Evolutionary conservation across 2,329 filamentous ascomycete genomes (phyloP).

Genomic region (Exophiala oligosperma): DNA sequence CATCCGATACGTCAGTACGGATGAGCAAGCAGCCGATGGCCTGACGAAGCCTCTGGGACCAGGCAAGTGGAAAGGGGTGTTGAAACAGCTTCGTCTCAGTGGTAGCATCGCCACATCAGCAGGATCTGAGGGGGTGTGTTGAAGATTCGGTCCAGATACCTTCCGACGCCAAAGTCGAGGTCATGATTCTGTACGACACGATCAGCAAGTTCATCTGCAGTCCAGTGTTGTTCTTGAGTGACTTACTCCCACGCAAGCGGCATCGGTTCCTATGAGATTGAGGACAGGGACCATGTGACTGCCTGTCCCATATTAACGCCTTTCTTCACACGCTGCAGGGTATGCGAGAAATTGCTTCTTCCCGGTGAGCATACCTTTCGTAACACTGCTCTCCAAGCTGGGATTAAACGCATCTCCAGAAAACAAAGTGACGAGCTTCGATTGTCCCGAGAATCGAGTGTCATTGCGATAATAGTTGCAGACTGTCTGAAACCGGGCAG

Average conservation of each 20-base stretch:
- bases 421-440: conserved; percentile 74
- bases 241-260: conserved; percentile 78
- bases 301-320: conserved; percentile 4
- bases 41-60: too few species aligned
- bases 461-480: conserved; percentile 71
- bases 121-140: too few species aligned
- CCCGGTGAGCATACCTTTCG: conserved; percentile 61
- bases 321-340: too few species aligned
- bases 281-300: conserved; percentile 85
- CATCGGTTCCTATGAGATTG: conserved; percentile 74
- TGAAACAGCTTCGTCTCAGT: too few species aligned
- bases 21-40: too few species aligned
- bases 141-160: too few species aligned
- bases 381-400: conserved; percentile 82
- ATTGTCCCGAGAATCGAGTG: conserved; percentile 60
- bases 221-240: conserved; percentile 28
- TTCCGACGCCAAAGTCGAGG: conserved; percentile 87
- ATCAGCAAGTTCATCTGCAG: too few species aligned
- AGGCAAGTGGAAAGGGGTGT: too few species aligned
- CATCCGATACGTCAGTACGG: too few species aligned
- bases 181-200: conserved; percentile 71
- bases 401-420: conserved; percentile 93
- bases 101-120: too few species aligned
- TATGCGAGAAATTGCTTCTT: background rate
- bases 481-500: conserved; percentile 76